These are phyloP conservation scores for Larix sibirica DNA, from an alignment of 83 land plant species.

Conservation along the genomic window DNA sequence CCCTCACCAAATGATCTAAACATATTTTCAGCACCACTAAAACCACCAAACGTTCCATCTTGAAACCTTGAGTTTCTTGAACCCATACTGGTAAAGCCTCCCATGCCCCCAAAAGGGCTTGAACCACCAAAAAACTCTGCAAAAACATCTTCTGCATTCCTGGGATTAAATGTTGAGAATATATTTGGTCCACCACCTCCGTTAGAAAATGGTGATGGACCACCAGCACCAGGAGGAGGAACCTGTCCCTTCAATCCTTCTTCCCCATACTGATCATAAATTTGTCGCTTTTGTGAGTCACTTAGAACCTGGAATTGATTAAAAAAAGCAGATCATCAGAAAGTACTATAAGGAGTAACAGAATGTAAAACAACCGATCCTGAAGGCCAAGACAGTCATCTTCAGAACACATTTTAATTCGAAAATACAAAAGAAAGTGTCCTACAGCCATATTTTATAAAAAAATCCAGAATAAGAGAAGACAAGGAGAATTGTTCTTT, in stretches of 20 bases:
- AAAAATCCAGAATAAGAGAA: too few species aligned
- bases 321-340: too few species aligned
- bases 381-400: too few species aligned
- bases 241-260: conserved; percentile 51
- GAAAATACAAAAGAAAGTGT: too few species aligned
- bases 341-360: too few species aligned
- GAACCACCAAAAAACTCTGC: conserved; percentile 91
- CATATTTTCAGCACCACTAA: conserved; percentile 52
- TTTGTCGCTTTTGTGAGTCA: conserved; percentile 77
- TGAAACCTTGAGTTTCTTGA: conserved; percentile 41
- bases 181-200: conserved; percentile 63
- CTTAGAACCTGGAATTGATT: conserved; percentile 56
- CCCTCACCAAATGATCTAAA: conserved; percentile 41
- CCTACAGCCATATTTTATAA: too few species aligned
- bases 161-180: conserved; percentile 74
- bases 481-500: too few species aligned
- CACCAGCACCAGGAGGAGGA: conserved; percentile 27
- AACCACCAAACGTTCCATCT: conserved; percentile 59
- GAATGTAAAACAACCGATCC: too few species aligned
- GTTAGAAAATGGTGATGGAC: conserved; percentile 34
- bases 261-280: conserved; percentile 89
- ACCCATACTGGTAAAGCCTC: conserved; percentile 32
- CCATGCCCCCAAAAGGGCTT: conserved; percentile 73
- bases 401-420: too few species aligned
- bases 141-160: conserved; percentile 90